phyloP scores from a whole-genome alignment of 1,284 basidiomycete species.

The Porphyrellus sp. region DNA sequence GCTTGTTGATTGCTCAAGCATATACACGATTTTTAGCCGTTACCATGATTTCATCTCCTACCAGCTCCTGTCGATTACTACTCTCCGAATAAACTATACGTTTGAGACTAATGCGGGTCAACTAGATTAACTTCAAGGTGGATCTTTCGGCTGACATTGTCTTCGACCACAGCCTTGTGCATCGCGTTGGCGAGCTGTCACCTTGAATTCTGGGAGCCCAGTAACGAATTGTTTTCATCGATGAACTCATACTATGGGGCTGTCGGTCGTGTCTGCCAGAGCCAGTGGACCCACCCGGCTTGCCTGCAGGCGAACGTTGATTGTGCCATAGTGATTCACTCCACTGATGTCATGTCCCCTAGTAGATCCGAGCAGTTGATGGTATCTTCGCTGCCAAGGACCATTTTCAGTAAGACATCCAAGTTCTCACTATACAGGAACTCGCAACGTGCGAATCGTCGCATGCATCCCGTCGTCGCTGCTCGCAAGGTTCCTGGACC shows the following conservation, averaged over 20 bases:
- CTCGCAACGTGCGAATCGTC: not conserved
- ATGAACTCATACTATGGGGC: not conserved
- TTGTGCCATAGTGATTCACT: no score
- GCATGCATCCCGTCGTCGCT: not conserved
- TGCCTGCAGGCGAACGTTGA: not conserved
- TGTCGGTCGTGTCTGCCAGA: not conserved
- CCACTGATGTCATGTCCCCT: not conserved
- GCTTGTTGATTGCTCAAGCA: slow-evolving; percentile 24
- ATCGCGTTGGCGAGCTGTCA: no score
- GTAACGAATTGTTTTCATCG: no score
- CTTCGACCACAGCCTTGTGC: not conserved
- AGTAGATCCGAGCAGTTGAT: not conserved
- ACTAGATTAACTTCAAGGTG: not conserved
- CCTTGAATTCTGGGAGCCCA: no score
- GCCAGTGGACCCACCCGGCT: not conserved
- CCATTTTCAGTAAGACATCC: not conserved
- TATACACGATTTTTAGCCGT: slow-evolving; percentile 24
- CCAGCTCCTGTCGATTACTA: slow-evolving; percentile 25
- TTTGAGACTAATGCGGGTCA: slow-evolving; percentile 12
- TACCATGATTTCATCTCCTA: slow-evolving; percentile 11
- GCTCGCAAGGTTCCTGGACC: not conserved
- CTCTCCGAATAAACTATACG: slow-evolving; percentile 20
- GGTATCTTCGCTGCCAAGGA: not conserved
- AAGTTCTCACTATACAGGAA: not conserved
- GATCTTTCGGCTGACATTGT: not conserved